A percentile compares a stretch with the other conserved stretches of the same genome.
phyloP scores from a whole-genome alignment of 1,139 yeast species.

The Candida sanyaensis region DNA sequence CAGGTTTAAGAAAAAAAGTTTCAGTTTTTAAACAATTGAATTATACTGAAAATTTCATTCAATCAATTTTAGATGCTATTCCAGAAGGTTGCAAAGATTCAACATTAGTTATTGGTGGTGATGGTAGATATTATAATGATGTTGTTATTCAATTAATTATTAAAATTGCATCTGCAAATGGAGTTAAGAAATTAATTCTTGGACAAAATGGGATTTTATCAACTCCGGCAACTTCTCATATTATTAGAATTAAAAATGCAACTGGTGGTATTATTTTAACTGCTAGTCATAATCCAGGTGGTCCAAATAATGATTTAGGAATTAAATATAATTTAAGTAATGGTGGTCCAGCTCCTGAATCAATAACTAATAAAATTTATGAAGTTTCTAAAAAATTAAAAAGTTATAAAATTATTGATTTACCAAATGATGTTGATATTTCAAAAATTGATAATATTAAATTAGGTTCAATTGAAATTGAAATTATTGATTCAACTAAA shows the following conservation, averaged over 20 bases:
- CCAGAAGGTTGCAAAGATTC: conserved; percentile 84
- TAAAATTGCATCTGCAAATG: conserved; percentile 86
- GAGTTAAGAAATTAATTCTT: conserved; percentile 78
- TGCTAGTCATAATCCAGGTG: conserved; percentile 99
- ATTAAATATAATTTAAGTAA: conserved; percentile 93
- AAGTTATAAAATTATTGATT: conserved; percentile 57
- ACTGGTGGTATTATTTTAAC: conserved; percentile 97
- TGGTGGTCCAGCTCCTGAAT: conserved; percentile 99
- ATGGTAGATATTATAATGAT: conserved; percentile 90
- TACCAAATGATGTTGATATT: conserved; percentile 67
- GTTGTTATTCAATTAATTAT: conserved; percentile 80
- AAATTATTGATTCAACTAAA: conserved; percentile 77
- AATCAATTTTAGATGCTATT: conserved; percentile 79
- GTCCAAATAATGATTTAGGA: conserved; percentile 89
- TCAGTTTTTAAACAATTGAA: conserved; percentile 76
- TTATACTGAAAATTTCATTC: conserved; percentile 93
- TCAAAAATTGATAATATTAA: conserved; percentile 53
- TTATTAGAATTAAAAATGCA: conserved; percentile 74
- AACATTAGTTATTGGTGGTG: conserved; percentile 92
- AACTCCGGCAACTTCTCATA: conserved; percentile 94
- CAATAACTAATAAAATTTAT: conserved; percentile 84
- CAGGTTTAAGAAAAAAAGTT: conserved; percentile 93
- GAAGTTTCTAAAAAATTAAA: conserved; percentile 63
- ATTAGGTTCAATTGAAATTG: conserved; percentile 62
- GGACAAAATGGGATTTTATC: conserved; percentile 89